Base-by-base conservation (phyloP, 352 stramenopile species). In the Phytophthora tubulina region DNA sequence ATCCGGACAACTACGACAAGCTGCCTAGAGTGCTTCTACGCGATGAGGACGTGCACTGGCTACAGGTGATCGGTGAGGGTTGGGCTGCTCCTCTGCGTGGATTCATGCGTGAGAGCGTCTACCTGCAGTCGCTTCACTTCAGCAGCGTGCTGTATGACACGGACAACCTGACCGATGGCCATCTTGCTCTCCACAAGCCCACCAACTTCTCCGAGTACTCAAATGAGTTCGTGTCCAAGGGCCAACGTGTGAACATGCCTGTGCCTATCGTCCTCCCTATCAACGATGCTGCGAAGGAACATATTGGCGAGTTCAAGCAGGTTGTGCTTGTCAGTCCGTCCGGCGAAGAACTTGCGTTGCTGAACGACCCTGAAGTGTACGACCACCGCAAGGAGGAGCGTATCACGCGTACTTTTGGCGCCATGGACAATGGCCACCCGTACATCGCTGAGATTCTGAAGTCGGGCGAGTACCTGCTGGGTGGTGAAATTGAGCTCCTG, bases 41-140 rank as follows among this genome's bases (percentile, higher is more conserved):
- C 21, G 95, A 99, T 70, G 97, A 99, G 75, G 97, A 99, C 77
- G 84, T 99, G 27, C 98, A 99, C 75, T 99, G 97, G 97, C 81
- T 99, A 15, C 97, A 99, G 75, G 96, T 98, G 38, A 93, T 99
- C 70, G 96, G 94, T 39, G 97, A 99, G 77, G 97, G 97, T 32
- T 99, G 97, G 97, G 97, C 97, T 6, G 87, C 92, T 32, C 97
- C 97, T 35, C 85, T 99, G 6, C 93, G 89, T 65, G 97, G 97
- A 57, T 99, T 99, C 73, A 99, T 99, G 97, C 85, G 97, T 31
- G 97, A 99, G 78, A 96, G 96, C 32, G 96, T 96, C 36, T 94
- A 99, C 45, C 82, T 99, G 36, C 97, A 99, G 78, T 97, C 96
- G 7, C 80, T 99, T 6, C 97, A 99, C 82, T 99, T 99, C 79